A percentile compares a stretch with the other conserved stretches of the same genome.
Evolutionary conservation across 139 green algal genomes (phyloP).

Genomic region (Closterium sp.): DNA sequence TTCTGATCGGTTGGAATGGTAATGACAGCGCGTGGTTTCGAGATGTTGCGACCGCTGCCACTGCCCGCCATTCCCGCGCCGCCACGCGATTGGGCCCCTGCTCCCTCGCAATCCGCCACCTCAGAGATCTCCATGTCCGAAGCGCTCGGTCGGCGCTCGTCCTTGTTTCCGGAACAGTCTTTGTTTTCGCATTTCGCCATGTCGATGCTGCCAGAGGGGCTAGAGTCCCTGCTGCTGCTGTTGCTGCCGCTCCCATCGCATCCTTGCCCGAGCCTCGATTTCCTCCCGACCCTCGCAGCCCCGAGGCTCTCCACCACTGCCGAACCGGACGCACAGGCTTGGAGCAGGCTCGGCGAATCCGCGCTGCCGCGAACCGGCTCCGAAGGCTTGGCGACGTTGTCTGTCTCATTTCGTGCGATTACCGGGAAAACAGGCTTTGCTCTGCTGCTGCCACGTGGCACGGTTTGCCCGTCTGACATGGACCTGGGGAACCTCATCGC

Average conservation of each 20-base stretch:
- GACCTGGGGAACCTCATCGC: not conserved
- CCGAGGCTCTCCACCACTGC: not conserved
- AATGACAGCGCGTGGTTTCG: not conserved
- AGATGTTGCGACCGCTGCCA: not conserved
- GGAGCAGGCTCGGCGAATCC: not conserved
- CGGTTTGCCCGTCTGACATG: not conserved
- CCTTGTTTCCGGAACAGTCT: not conserved
- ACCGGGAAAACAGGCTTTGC: not conserved
- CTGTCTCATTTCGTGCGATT: not conserved
- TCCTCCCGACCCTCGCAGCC: not conserved
- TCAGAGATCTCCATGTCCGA: too few species aligned
- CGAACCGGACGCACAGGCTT: not conserved
- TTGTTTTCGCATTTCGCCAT: not conserved
- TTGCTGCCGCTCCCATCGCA: not conserved
- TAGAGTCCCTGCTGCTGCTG: not conserved
- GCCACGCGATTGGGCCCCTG: too few species aligned
- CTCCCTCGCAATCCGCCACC: too few species aligned
- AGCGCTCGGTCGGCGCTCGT: too few species aligned
- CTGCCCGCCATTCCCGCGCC: too few species aligned
- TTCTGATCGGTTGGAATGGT: not conserved
- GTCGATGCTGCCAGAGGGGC: not conserved
- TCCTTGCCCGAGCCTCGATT: not conserved
- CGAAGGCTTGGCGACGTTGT: not conserved
- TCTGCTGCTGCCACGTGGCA: not conserved
- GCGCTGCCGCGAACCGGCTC: not conserved